These are phyloP conservation scores for Saturnispora quitensis DNA, from an alignment of 805 yeast genomes.

Conservation along the genomic window DNA sequence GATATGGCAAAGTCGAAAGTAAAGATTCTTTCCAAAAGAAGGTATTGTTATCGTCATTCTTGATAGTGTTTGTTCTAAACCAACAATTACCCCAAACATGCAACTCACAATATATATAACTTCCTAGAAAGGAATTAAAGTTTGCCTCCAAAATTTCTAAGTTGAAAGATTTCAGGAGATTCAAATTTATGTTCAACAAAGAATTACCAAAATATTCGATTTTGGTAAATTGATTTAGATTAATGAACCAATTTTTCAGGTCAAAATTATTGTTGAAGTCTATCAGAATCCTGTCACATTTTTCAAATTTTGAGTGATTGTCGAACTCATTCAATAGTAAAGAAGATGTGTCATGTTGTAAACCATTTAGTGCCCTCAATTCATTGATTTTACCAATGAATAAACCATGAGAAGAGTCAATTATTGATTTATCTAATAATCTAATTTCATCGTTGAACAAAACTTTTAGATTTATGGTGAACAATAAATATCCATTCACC, in stretches of 20 bases:
- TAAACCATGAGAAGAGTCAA: constrained; percentile 48
- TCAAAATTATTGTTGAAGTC: constrained; percentile 61
- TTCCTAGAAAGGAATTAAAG: constrained; percentile 20
- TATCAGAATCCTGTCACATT: constrained; percentile 35
- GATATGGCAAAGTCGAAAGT: constrained; percentile 44
- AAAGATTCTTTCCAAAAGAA: constrained; percentile 86
- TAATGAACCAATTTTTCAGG: constrained; percentile 70
- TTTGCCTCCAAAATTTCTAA: constrained; percentile 61
- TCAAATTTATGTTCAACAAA: constrained; percentile 29
- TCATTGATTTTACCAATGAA: constrained; percentile 49
- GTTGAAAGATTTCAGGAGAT: constrained; percentile 44
- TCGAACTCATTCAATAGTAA: background rate
- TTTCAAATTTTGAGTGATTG: background rate
- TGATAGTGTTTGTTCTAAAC: constrained; percentile 67
- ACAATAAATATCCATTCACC: constrained; percentile 58
- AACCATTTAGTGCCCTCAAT: constrained; percentile 34
- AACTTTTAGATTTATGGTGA: constrained; percentile 45
- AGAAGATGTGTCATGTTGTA: background rate
- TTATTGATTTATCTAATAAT: constrained; percentile 52
- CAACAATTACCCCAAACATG: constrained; percentile 64
- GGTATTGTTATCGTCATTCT: constrained; percentile 28
- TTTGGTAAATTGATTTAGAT: constrained; percentile 53
- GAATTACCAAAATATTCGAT: constrained; percentile 36
- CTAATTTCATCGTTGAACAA: constrained; percentile 54
- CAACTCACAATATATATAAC: constrained; percentile 55